These are phyloP conservation scores for Parafenestella ontariensis DNA, from an alignment of 2,329 filamentous ascomycete species.

Conservation along the genomic window DNA sequence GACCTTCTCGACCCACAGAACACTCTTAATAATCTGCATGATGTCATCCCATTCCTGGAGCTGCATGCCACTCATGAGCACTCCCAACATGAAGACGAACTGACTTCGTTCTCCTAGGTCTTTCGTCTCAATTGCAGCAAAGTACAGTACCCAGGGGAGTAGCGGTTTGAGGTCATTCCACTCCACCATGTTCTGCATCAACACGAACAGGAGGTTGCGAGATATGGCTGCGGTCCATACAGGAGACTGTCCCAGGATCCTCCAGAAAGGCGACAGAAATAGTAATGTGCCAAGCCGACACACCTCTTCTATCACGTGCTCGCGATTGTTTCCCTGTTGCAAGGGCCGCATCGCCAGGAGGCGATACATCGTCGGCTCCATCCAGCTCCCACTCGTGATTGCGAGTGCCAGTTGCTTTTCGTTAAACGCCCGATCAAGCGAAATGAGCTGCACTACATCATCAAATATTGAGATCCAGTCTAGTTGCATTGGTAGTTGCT, in stretches of 20 bases:
- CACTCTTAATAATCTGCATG: constrained; percentile 32
- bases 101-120: constrained; percentile 32
- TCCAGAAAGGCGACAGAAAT: constrained; percentile 38
- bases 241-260: constrained; percentile 30
- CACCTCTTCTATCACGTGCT: constrained; percentile 37
- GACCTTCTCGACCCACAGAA: constrained; percentile 41
- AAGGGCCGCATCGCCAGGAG: constrained; percentile 35
- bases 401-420: constrained; percentile 30
- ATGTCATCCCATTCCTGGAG: constrained; percentile 30
- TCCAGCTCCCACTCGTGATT: constrained; percentile 35
- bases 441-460: constrained; percentile 33
- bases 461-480: constrained; percentile 42
- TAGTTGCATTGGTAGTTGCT: constrained; percentile 39
- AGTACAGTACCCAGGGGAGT: constrained; percentile 36
- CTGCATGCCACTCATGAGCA: constrained; percentile 31
- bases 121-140: constrained; percentile 34
- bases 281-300: constrained; percentile 39
- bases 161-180: constrained; percentile 40
- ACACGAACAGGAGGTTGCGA: constrained; percentile 27
- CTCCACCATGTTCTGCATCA: constrained; percentile 30
- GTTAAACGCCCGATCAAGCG: constrained; percentile 32
- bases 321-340: constrained; percentile 12
- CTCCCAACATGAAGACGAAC: constrained; percentile 35
- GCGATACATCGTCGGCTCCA: constrained; percentile 36
- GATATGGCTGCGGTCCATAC: constrained; percentile 34